Evolutionary conservation across 2,329 filamentous ascomycete genomes (phyloP), one percentile per base, ranked within the genome.

Genomic region (Fusarium haematococcum): DNA sequence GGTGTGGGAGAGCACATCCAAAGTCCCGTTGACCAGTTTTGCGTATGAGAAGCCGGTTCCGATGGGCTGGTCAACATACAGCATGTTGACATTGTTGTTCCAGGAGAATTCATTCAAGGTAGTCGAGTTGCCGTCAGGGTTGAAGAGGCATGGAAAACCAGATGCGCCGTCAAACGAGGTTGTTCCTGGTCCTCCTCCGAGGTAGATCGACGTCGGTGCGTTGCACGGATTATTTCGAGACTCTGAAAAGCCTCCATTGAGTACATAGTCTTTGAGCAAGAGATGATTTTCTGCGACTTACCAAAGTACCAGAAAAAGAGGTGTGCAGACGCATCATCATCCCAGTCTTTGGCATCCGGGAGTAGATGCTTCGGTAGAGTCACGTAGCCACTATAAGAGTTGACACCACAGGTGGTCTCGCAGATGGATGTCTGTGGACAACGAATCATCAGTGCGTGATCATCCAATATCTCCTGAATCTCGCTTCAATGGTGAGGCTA

Each of bases 121-220:
- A 0, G 90, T 92, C 14, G 84, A 86, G 66, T 90, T 88, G 32
- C 82, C 83, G 45, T 87, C 81, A 68, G 87, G 67, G 66, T 88
- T 80, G 27, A 88, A 77, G 68, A 85, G 79, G 77, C 84, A 89
- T 20, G 84, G 85, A 16, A 90, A 90, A 63, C 85, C 83, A 72
- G 91, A 91, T 54, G 91, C 82, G 27, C 88, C 89, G 54, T 90
- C 85, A 84, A 92, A 87, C 27, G 89, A 91, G 74, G 88, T 89
- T 58, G 85, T 84, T 6, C 91, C 91, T 0, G 91, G 91, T 2
- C 91, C 91, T 57, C 91, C 91, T 78, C 91, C 91, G 66, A 92
- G 83, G 86, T 89, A 92, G 78, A 92, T 88, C 86, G 84, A 73
- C 2, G 76, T 79, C 0, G 75, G 73, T 1, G 76, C 79, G 20